Evolutionary conservation across 306 rosid species (phyloP), one percentile per base, ranked within the genome.

Genomic region (Sindora glabra): DNA sequence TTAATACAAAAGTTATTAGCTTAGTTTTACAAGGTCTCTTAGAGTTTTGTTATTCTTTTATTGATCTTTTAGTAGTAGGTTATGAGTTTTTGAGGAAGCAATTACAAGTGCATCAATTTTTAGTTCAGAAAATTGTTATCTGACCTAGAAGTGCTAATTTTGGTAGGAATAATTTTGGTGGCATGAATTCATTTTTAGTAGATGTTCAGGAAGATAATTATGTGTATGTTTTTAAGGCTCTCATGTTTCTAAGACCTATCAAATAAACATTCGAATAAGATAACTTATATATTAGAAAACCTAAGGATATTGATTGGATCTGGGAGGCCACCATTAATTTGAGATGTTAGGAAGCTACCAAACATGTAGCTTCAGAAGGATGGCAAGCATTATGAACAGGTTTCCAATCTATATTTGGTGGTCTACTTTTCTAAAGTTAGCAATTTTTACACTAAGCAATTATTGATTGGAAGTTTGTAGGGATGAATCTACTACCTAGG

Each of bases 301-400:
- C 96, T 96, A 30, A 88, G 96, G 99, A 76, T 83, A 85, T 86
- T 89, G 95, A 82, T 90, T 5, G 99, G 96, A 38, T 89, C 89
- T 62, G 94, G 94, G 51, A 83, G 19, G 63, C 94, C 95, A 69
- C 99, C 96, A 27, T 65, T 90, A 12, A 83, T 78, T 67, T 69
- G 62, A 62, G 56, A 54, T 32, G 94, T 92, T 59, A 72, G 65
- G 74, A 89, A 76, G 55, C 85, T 83, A 50, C 73, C 58, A 1
- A 79, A 86, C 22, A 68, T 48, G 47, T 86, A 62, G 80, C 90
- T 45, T 82, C 89, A 56, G 99, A 89, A 86, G 96, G 99, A 67
- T 83, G 94, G 90, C 49, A 75, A 9, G 47, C 95, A 25, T 75
- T 88, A 24, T 92, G 95, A 95, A 88, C 90, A 88, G 85, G 89